Evolutionary conservation across 2,329 filamentous ascomycete species (phyloP), one percentile per base, ranked within the genome.

Genomic region (Aspergillus eucalypticola): DNA sequence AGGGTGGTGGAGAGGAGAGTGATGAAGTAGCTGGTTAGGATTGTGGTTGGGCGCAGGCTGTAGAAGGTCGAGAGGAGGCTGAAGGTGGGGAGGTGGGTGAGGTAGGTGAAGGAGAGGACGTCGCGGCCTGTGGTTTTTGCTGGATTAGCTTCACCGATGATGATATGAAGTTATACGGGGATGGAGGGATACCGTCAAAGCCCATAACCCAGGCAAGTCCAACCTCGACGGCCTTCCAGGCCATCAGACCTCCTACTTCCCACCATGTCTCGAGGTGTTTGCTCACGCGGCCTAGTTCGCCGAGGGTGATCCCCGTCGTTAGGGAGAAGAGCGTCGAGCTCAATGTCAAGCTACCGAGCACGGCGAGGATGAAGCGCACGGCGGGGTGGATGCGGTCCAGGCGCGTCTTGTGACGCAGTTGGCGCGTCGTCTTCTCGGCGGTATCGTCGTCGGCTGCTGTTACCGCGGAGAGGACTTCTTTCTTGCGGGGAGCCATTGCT

Each of bases 11-110:
- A 86, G 60, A 88, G 68, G 55, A 90, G 79, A 68, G 93, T 90
- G 68, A 94, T 89, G 35, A 78, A 74, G 54, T 92, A 83, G 38
- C 86, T 86, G 41, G 84, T 79, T 29, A 87, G 69, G 19, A 88
- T 82, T 0, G 89, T 88, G 56, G 80, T 75, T 25, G 84, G 79
- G 25, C 84, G 83, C 66, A 96, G 83, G 38, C 82, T 77, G 83
- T 96, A 96, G 80, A 96, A 96, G 55, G 87, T 87, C 29, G 83
- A 82, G 27, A 96, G 82, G 46, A 97, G 86, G 71, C 90, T 90
- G 63, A 90, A 86, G 68, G 86, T 85, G 46, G 93, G 94, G 19
- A 89, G 85, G 76, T 92, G 88, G 58, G 89, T 88, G 44, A 97
- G 80, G 62, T 91, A 74, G 60, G 85, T 85, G 70, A 91, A 79